Conservation (phyloP, 192 early-diverging fungal genomes). For the Coemansia sp. region DNA sequence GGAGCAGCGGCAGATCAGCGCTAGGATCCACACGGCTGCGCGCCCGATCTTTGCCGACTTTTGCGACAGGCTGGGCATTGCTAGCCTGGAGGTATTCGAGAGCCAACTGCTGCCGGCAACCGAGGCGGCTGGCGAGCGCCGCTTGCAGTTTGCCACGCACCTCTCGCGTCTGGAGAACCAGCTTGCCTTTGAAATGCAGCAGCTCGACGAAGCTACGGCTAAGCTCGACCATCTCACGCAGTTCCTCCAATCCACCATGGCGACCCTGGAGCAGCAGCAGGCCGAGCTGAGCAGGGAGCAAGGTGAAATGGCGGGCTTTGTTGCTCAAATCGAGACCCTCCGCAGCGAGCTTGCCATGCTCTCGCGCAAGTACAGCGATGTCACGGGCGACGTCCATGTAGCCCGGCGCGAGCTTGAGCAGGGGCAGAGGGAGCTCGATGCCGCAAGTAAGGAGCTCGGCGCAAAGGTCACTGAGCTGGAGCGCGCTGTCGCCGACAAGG, state of each 20-base stretch:
- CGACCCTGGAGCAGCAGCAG: slow-evolving; percentile 42
- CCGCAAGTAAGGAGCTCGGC: slow-evolving; percentile 42
- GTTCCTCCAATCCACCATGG: slow-evolving; percentile 48
- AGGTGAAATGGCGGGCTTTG: slow-evolving; percentile 54
- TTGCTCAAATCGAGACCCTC: slow-evolving; percentile 49
- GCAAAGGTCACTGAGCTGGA: slow-evolving; percentile 69
- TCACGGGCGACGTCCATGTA: slow-evolving; percentile 60
- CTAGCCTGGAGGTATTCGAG: slow-evolving; percentile 89
- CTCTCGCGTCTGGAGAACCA: slow-evolving; percentile 81
- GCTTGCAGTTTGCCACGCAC: slow-evolving; percentile 76
- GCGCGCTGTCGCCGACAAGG: slow-evolving; percentile 72
- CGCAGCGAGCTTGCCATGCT: slow-evolving; percentile 58
- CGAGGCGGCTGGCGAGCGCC: slow-evolving; percentile 74
- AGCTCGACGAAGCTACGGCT: slow-evolving; percentile 64
- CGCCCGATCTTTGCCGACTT: slow-evolving; percentile 81
- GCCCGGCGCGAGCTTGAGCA: slow-evolving; percentile 73
- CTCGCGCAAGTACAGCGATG: slow-evolving; percentile 58
- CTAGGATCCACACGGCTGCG: slow-evolving; percentile 58
- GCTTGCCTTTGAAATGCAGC: slow-evolving; percentile 76
- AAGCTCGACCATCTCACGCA: slow-evolving; percentile 63
- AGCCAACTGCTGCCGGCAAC: slow-evolving; percentile 67
- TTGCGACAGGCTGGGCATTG: slow-evolving; percentile 72
- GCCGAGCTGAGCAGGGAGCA: slow-evolving; percentile 55
- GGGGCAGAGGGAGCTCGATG: slow-evolving; percentile 61
- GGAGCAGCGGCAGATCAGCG: slow-evolving; percentile 49